phyloP scores from a whole-genome alignment of 345 rosid genomes.

The Rhodomyrtus tomentosa region DNA sequence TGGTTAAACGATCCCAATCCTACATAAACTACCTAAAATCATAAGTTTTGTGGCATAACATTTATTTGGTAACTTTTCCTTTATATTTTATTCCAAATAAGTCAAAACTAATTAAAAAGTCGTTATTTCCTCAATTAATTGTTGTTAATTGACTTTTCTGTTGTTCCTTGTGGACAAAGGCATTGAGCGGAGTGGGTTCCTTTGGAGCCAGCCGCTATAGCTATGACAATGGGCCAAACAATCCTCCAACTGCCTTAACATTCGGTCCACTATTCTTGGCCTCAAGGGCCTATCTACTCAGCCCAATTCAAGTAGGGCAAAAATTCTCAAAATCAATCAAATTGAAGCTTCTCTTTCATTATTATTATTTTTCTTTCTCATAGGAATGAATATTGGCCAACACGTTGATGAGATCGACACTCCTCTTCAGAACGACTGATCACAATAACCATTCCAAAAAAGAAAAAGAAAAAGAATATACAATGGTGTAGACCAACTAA shows the following conservation, averaged over 20 bases:
- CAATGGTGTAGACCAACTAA: neutral
- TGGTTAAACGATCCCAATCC: too few relatives aligned
- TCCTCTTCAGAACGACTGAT: conserved; percentile 17
- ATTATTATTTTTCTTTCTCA: too few relatives aligned
- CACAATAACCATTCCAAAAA: neutral
- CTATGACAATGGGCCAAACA: conserved; percentile 24
- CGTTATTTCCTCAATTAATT: neutral
- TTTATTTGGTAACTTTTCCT: too few relatives aligned
- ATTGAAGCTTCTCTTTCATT: neutral
- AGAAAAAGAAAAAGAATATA: neutral
- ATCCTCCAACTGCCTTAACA: conserved; percentile 25
- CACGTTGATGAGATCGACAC: conserved; percentile 21
- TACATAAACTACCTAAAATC: neutral
- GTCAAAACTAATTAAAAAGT: too few relatives aligned
- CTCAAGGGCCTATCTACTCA: conserved; percentile 26
- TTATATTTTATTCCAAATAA: too few relatives aligned
- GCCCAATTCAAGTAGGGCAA: conserved; percentile 30
- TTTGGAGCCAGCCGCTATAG: conserved; percentile 18
- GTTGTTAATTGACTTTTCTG: neutral
- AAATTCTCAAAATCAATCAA: neutral
- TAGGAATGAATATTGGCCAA: conserved; percentile 42
- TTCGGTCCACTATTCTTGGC: conserved; percentile 19
- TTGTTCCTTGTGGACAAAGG: neutral
- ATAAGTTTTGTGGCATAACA: too few relatives aligned
- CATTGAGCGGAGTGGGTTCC: conserved; percentile 10